phyloP scores from a whole-genome alignment of 495 filamentous ascomycete genomes.

The Aspergillus kassunensis region DNA sequence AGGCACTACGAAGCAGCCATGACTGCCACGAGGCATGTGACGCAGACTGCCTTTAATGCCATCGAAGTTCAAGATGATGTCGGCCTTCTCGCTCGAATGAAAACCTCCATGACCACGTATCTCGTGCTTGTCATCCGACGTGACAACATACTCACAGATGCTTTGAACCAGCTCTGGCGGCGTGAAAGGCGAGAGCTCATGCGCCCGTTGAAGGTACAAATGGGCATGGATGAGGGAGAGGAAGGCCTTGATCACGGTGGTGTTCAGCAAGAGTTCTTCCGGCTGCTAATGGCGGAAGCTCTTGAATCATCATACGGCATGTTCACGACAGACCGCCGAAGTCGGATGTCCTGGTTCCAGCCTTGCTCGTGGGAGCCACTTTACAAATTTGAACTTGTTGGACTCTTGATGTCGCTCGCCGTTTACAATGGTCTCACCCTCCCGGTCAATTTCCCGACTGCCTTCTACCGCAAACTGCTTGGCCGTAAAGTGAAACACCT shows the following conservation, averaged over 20 bases:
- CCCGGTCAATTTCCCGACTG: constrained; percentile 79
- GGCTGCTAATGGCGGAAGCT: constrained; percentile 70
- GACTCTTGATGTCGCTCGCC: constrained; percentile 83
- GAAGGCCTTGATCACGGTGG: constrained; percentile 91
- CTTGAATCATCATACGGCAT: constrained; percentile 70
- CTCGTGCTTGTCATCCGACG: constrained; percentile 73
- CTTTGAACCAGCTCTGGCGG: constrained; percentile 84
- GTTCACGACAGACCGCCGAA: constrained; percentile 71
- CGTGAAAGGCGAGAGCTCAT: constrained; percentile 77
- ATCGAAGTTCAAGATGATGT: constrained; percentile 41
- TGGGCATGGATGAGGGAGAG: constrained; percentile 77
- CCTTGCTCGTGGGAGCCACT: constrained; percentile 73
- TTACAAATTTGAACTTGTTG: constrained; percentile 88
- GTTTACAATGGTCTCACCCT: constrained; percentile 91
- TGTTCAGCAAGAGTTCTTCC: constrained; percentile 94
- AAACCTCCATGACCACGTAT: constrained; percentile 62
- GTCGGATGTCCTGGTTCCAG: constrained; percentile 81
- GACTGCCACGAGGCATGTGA: constrained; percentile 56
- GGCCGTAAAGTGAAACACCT: constrained; percentile 59
- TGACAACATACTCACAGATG: constrained; percentile 66
- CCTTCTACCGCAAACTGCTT: constrained; percentile 78
- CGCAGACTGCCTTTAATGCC: constrained; percentile 50
- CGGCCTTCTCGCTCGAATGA: constrained; percentile 57
- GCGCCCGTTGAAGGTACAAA: constrained; percentile 80
- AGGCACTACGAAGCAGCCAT: constrained; percentile 67